A percentile compares a stretch with the other conserved stretches of the same genome.
These are phyloP conservation scores for Lojkania enalia DNA, from an alignment of 2,329 filamentous ascomycete genomes.

Conservation along the genomic window DNA sequence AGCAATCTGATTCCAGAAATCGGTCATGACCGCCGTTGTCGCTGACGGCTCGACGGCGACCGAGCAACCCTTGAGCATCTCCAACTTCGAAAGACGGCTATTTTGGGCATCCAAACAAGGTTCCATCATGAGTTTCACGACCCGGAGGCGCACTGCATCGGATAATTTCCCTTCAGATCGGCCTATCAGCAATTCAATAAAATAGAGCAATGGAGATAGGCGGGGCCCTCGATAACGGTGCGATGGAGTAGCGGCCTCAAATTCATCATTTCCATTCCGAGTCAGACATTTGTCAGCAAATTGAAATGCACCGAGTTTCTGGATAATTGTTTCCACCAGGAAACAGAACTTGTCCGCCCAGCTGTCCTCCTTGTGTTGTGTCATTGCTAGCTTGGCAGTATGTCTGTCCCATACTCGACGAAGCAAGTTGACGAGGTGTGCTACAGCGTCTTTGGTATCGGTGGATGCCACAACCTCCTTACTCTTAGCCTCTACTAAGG, in stretches of 20 bases:
- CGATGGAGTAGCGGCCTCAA: constrained; percentile 69
- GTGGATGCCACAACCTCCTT: constrained; percentile 90
- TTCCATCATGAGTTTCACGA: constrained; percentile 55
- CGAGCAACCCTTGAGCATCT: constrained; percentile 45
- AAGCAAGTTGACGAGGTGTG: constrained; percentile 69
- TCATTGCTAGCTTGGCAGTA: constrained; percentile 40
- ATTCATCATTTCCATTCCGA: constrained; percentile 61
- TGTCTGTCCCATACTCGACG: constrained; percentile 68
- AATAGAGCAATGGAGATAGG: constrained; percentile 66
- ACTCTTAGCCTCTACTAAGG: constrained; percentile 67
- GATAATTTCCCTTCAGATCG: constrained; percentile 41
- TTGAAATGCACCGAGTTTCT: constrained; percentile 53
- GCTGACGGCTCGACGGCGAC: constrained; percentile 24
- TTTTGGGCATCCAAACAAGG: constrained; percentile 58
- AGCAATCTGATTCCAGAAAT: constrained; percentile 36
- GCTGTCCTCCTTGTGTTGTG: constrained; percentile 41
- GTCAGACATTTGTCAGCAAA: constrained; percentile 56
- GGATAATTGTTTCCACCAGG: constrained; percentile 55
- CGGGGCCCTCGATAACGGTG: constrained; percentile 56
- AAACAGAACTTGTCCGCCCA: constrained; percentile 57
- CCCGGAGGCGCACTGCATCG: constrained; percentile 42
- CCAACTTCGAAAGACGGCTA: constrained; percentile 41
- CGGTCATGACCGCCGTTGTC: constrained; percentile 21
- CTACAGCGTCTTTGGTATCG: constrained; percentile 80
- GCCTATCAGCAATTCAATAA: constrained; percentile 64